Base-by-base conservation (phyloP, 2,329 filamentous ascomycete species). In the Polytolypa hystricis region DNA sequence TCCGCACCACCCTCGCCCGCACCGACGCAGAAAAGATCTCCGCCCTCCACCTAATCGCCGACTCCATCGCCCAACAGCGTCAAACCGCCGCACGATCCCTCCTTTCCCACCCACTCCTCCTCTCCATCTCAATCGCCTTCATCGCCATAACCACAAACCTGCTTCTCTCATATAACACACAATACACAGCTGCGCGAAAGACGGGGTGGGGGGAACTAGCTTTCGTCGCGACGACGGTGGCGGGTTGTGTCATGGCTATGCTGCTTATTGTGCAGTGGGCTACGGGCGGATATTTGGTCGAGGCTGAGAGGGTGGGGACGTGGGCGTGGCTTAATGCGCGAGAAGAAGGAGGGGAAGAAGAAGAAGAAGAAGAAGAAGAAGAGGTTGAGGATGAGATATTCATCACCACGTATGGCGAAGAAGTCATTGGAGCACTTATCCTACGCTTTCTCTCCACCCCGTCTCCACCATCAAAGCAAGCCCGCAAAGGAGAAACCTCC, bases 1-100 rank as follows among this genome's bases (percentile, higher is more conserved):
- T 60, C 16, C 47, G 39, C 28, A 51, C 49, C 20, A 33, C 42
- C 46, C 32, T 61, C 10, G 55, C 66, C 17, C 53, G 54, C 36
- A 47, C 56, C 35, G 62, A 72, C 33, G 53, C 66, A 33, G 79
- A 85, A 55, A 76, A 79, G 53, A 62, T 77, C 44, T 70, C 76
- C 39, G 79, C 79, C n/a, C 66, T 93, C 35, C 73, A 73, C 43
- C 73, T 93, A 16, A 70, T 93, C 28, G 80, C 84, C 42, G 83
- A 87, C 61, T 83, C 79, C 40, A 73, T 91, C 32, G 82, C 83
- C 23, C 81, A 93, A 60, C 84, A 89, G 66, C 76, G 81, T 43
- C 78, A 84, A 54, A 62, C 70, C 7, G 75, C 81, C 18, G 73
- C 77, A 28, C 62, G 65, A 35, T 62, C 73, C 43, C 62, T 89